Evolutionary conservation across 2,329 filamentous ascomycete species (phyloP).

Genomic region (Colletotrichum australisinense): DNA sequence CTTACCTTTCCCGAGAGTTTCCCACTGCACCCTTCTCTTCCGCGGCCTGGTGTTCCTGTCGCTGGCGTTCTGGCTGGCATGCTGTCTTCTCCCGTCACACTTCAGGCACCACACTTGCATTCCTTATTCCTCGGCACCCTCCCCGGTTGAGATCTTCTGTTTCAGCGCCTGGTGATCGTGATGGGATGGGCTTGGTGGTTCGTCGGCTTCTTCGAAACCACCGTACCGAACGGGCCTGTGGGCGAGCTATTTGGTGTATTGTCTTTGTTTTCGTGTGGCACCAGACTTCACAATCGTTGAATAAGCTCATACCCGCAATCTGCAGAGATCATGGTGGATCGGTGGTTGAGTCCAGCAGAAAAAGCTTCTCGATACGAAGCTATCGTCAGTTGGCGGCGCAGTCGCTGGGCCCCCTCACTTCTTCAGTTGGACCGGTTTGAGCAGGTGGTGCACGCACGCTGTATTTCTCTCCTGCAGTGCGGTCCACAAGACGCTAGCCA

Average conservation of each 20-base stretch:
- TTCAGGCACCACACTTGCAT: background rate
- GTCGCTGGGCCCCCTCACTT: background rate
- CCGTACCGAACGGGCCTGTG: background rate
- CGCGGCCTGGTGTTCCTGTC: constrained; percentile 1
- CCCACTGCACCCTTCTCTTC: background rate
- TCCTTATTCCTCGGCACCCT: constrained; percentile 10
- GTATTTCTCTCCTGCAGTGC: background rate
- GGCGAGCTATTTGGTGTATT: background rate
- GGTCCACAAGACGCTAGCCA: background rate
- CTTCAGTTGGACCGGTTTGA: background rate
- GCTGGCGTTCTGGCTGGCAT: constrained; percentile 3
- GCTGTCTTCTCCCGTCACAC: background rate
- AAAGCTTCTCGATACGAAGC: constrained; percentile 10
- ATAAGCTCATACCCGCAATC: background rate
- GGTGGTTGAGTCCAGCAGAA: background rate
- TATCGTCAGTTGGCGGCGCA: constrained; percentile 26
- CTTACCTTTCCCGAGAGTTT: constrained; percentile 6
- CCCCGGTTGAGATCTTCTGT: constrained; percentile 26
- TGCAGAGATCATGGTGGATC: background rate
- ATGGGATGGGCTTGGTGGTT: constrained; percentile 25
- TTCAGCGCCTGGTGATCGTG: constrained; percentile 31
- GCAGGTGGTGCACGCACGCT: constrained; percentile 2
- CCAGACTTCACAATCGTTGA: background rate
- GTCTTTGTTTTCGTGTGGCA: background rate
- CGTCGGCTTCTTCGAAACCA: background rate